Percentiles rank a stretch among this genome's conserved stretches.
Conservation (phyloP, 768 basidiomycete genomes). For the Clavulina sp. region DNA sequence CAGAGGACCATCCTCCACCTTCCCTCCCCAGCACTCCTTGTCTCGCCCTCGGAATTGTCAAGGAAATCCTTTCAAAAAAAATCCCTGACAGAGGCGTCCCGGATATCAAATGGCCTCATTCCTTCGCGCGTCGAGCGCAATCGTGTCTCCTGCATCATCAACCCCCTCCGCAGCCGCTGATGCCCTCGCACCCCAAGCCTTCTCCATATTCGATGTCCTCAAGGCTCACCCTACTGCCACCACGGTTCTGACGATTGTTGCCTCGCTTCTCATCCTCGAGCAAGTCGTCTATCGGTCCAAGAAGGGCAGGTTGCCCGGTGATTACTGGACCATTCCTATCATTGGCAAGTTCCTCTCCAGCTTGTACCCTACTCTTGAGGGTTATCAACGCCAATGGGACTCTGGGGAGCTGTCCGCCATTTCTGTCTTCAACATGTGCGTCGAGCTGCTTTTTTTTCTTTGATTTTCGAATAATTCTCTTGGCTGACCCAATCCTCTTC, state of each 20-base stretch:
- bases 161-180: background rate
- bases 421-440: conserved; percentile 96
- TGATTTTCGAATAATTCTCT: background rate
- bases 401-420: conserved; percentile 74
- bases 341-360: conserved; percentile 95
- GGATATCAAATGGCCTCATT: background rate
- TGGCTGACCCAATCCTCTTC: background rate
- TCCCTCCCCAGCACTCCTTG: too few relatives aligned
- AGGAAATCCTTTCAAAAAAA: too few relatives aligned
- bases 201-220: background rate
- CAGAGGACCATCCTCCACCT: too few relatives aligned
- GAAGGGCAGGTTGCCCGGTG: conserved; percentile 77
- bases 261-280: conserved; percentile 66
- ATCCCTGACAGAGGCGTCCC: too few relatives aligned
- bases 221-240: background rate
- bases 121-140: background rate
- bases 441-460: background rate
- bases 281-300: conserved; percentile 79
- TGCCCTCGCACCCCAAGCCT: background rate
- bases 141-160: background rate
- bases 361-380: conserved; percentile 76
- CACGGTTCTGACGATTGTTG: conserved; percentile 31
- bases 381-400: conserved; percentile 85
- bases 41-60: too few relatives aligned
- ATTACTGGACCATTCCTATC: conserved; percentile 86